Percentiles rank a stretch among this genome's conserved stretches.
These are phyloP conservation scores for Alternaria burnsii DNA, from an alignment of 2,329 filamentous ascomycete genomes.

Conservation along the genomic window DNA sequence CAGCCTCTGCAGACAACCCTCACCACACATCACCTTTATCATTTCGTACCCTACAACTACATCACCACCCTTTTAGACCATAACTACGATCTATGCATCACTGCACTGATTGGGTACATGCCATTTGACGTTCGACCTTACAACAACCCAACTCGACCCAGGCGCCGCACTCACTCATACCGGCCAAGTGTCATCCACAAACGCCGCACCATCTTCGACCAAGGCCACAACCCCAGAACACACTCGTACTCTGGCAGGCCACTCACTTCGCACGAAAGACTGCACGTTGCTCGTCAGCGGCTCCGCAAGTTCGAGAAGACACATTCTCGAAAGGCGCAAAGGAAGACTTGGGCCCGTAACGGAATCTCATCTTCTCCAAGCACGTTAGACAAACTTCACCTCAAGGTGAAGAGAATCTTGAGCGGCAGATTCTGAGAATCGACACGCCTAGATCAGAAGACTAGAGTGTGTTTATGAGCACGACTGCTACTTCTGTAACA, in stretches of 20 bases:
- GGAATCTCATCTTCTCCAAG: not conserved
- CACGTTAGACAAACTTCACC: slow-evolving; percentile 3
- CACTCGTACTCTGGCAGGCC: slow-evolving; percentile 2
- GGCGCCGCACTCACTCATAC: not conserved
- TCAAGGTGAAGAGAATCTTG: slow-evolving; percentile 8
- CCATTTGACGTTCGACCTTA: not conserved
- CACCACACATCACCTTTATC: not conserved
- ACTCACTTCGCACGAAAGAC: slow-evolving; percentile 11
- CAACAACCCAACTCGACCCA: not conserved
- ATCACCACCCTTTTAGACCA: not conserved
- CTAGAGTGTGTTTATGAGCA: slow-evolving; percentile 9
- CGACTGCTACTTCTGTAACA: not conserved
- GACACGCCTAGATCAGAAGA: not conserved
- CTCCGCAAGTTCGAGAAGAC: slow-evolving; percentile 16
- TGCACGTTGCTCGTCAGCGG: slow-evolving; percentile 14
- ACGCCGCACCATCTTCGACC: slow-evolving; percentile 4
- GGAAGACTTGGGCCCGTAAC: not conserved
- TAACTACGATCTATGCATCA: not conserved
- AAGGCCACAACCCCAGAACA: not conserved
- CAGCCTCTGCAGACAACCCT: not conserved
- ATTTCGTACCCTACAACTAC: not conserved
- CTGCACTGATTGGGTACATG: slow-evolving; percentile 7
- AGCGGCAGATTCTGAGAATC: not conserved
- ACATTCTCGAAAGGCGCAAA: not conserved
- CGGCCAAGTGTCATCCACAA: not conserved